These are phyloP conservation scores for Pythium phragmiticola DNA, from an alignment of 352 stramenopile genomes.

Conservation along the genomic window DNA sequence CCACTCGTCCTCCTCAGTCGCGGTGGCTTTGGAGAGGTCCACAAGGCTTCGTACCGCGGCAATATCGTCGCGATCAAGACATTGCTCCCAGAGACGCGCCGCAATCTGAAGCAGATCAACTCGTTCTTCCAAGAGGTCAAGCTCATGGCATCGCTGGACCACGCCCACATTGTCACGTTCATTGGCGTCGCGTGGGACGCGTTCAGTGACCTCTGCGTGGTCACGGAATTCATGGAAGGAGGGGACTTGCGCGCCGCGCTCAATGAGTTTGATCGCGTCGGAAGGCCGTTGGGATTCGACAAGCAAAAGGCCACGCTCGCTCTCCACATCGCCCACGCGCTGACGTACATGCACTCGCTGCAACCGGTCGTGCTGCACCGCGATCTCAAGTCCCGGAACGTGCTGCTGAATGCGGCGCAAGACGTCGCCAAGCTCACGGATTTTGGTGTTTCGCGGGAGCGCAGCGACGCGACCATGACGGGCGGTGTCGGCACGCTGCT, in stretches of 20 bases:
- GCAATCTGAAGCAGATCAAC: constrained; percentile 11
- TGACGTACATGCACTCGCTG: constrained; percentile 54
- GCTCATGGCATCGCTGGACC: constrained; percentile 30
- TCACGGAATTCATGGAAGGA: constrained; percentile 35
- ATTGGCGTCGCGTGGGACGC: constrained; percentile 52
- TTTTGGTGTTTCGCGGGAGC: constrained; percentile 37
- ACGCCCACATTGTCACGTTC: constrained; percentile 44
- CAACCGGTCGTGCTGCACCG: constrained; percentile 31
- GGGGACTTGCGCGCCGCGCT: constrained; percentile 23
- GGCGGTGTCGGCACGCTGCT: constrained; percentile 19
- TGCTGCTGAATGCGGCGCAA: constrained; percentile 28
- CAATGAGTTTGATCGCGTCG: not conserved
- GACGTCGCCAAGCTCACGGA: constrained; percentile 49
- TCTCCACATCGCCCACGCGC: constrained; percentile 39
- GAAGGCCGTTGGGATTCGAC: constrained; percentile 31
- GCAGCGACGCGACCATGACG: constrained; percentile 26
- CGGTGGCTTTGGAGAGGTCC: constrained; percentile 59
- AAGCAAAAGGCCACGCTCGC: constrained; percentile 48
- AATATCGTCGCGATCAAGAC: constrained; percentile 49
- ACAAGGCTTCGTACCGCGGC: constrained; percentile 37
- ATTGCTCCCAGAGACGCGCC: constrained; percentile 32
- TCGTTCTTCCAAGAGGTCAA: constrained; percentile 30
- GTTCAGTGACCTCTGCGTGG: constrained; percentile 40
- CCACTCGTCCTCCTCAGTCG: constrained; percentile 5
- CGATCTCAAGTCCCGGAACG: constrained; percentile 37